These are phyloP conservation scores for Euphrasia confusa DNA, from an alignment of 257 asterid species.

Conservation along the genomic window DNA sequence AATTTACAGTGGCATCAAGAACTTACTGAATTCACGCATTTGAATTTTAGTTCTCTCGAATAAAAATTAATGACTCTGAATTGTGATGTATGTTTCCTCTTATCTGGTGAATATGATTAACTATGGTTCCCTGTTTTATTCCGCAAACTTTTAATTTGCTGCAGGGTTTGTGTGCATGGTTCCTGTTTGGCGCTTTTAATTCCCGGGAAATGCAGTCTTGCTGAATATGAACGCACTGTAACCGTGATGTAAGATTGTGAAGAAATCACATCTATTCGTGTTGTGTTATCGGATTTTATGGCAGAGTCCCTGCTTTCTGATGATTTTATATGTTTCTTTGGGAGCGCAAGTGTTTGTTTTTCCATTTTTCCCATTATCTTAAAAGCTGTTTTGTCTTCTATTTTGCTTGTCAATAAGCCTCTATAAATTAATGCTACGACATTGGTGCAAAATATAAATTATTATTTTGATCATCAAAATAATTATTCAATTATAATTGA, in stretches of 20 bases:
- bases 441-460: too few species aligned
- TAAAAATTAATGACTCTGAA: neutral
- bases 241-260: neutral
- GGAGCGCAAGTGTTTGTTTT: neutral
- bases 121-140: neutral
- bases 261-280: neutral
- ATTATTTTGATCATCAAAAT: too few species aligned
- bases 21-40: neutral
- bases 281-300: neutral
- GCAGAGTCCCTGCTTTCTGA: neutral
- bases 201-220: neutral
- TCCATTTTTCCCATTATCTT: neutral
- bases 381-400: neutral
- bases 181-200: neutral
- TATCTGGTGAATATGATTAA: neutral
- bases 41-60: conserved; percentile 12
- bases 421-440: too few species aligned
- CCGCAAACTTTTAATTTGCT: neutral
- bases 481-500: too few species aligned
- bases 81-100: neutral
- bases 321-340: neutral
- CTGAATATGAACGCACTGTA: neutral
- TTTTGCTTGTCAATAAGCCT: neutral
- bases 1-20: conserved; percentile 2
- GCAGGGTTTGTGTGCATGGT: neutral